A percentile compares a stretch with the other conserved stretches of the same genome.
These are phyloP conservation scores for Ammopiptanthus mongolicus DNA, from an alignment of 306 rosid genomes.

Conservation along the genomic window DNA sequence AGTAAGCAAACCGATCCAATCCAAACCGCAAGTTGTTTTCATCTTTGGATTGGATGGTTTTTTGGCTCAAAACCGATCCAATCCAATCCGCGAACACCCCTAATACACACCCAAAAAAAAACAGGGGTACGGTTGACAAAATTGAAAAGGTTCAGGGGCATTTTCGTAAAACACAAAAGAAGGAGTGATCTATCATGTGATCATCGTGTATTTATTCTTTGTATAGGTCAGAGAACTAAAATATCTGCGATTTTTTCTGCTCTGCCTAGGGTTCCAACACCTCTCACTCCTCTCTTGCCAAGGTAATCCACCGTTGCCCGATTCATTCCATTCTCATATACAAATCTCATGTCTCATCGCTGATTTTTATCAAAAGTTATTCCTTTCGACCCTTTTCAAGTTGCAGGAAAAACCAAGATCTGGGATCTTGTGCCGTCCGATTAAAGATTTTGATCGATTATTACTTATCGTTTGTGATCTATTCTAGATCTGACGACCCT, in stretches of 20 bases:
- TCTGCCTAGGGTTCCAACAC: constrained; percentile 44
- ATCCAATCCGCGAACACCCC: no score
- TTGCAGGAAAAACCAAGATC: constrained; percentile 11
- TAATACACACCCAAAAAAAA: no score
- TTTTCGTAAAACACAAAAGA: background rate
- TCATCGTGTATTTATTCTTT: background rate
- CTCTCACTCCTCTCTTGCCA: constrained; percentile 1
- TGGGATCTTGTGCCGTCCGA: constrained; percentile 14
- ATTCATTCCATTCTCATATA: background rate
- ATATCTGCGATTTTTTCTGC: constrained; percentile 13
- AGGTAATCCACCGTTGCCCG: constrained; percentile 22
- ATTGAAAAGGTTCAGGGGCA: background rate
- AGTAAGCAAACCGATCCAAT: no score
- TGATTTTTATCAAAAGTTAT: background rate
- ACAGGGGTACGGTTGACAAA: background rate
- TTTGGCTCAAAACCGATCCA: no score
- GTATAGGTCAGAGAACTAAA: constrained; percentile 29
- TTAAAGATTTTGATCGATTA: background rate
- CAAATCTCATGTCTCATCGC: background rate
- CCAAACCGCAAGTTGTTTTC: no score
- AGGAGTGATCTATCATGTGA: background rate
- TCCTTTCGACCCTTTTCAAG: background rate
- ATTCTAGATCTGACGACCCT: constrained; percentile 34
- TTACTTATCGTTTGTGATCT: background rate
- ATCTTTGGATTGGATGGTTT: no score